Percentiles rank a stretch among this genome's conserved stretches.
phyloP scores from a whole-genome alignment of 2,329 filamentous ascomycete species.

The Chaetomium olivaceum region DNA sequence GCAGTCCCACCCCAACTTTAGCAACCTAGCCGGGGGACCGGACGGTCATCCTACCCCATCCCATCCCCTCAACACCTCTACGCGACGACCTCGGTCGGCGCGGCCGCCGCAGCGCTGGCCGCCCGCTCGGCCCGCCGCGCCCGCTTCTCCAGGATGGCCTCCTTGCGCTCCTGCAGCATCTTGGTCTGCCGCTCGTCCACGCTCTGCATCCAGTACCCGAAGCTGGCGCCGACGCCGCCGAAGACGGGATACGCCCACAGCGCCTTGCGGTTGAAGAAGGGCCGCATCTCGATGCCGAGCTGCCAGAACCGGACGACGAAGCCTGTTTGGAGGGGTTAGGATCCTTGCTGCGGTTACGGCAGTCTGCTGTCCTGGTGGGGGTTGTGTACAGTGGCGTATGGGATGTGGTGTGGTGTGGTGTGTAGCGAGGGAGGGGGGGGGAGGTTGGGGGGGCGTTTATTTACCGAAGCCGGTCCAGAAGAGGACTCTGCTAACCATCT shows the following conservation, averaged over 20 bases:
- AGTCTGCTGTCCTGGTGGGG: no score
- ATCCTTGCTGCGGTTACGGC: no score
- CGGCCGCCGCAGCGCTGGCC: slow-evolving; percentile 37
- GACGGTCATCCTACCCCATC: not conserved
- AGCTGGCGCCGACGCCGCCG: slow-evolving; percentile 79
- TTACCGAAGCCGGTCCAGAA: slow-evolving; percentile 93
- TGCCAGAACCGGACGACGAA: slow-evolving; percentile 92
- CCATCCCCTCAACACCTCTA: not conserved
- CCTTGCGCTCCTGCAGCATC: slow-evolving; percentile 76
- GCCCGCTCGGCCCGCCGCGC: slow-evolving; percentile 71
- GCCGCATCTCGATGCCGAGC: slow-evolving; percentile 97
- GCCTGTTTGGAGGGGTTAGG: slow-evolving; percentile 54
- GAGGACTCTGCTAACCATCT: slow-evolving; percentile 65
- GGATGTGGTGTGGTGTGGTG: not conserved
- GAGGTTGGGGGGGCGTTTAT: slow-evolving; percentile 4
- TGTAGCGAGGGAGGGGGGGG: slow-evolving; percentile 10
- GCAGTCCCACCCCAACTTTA: not conserved
- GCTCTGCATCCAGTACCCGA: slow-evolving; percentile 95
- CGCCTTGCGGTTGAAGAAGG: slow-evolving; percentile 80
- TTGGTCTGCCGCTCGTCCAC: slow-evolving; percentile 81
- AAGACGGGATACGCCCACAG: slow-evolving; percentile 93
- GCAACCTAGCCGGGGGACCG: no score
- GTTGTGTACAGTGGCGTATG: no score
- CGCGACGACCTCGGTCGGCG: slow-evolving; percentile 13
- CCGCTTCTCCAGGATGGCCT: slow-evolving; percentile 83